Conservation (phyloP, 805 yeast species). For the Candida krabiensis region DNA sequence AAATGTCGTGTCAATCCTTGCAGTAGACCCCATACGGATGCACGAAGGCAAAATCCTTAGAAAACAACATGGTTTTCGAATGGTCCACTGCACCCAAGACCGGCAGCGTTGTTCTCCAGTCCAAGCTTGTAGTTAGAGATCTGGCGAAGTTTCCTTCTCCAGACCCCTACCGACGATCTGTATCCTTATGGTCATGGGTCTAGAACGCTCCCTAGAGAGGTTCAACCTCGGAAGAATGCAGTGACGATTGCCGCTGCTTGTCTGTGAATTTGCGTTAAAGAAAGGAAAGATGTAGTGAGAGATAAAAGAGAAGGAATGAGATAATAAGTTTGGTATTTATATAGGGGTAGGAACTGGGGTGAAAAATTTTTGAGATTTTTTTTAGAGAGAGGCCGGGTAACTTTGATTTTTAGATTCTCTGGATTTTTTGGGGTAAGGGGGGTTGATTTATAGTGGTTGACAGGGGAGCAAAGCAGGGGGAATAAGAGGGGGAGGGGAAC, state of each 20-base stretch:
- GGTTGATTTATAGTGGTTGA: too few relatives aligned
- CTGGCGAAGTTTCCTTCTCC: too few relatives aligned
- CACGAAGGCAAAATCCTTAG: constrained; percentile 64
- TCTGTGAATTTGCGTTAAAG: constrained; percentile 57
- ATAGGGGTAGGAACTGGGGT: too few relatives aligned
- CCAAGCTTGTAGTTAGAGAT: constrained; percentile 28
- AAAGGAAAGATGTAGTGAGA: constrained; percentile 8
- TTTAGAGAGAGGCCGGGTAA: too few relatives aligned
- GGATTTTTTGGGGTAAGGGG: too few relatives aligned
- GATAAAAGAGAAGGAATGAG: constrained; percentile 1
- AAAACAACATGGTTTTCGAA: constrained; percentile 37
- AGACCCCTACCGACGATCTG: constrained; percentile 38
- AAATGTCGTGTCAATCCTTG: constrained; percentile 57
- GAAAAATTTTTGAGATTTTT: constrained; percentile 4
- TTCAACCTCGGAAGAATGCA: constrained; percentile 63
- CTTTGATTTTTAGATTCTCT: too few relatives aligned
- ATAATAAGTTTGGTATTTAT: too few relatives aligned
- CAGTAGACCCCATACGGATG: constrained; percentile 62
- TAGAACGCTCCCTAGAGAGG: constrained; percentile 47
- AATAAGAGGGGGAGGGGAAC: too few relatives aligned
- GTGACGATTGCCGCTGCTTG: constrained; percentile 41
- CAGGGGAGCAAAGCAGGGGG: too few relatives aligned
- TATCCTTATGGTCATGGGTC: constrained; percentile 62
- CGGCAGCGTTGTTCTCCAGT: constrained; percentile 54
- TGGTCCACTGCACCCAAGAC: constrained; percentile 69